phyloP scores from a whole-genome alignment of 2,329 filamentous ascomycete genomes.

The Epichloe glyceriae region DNA sequence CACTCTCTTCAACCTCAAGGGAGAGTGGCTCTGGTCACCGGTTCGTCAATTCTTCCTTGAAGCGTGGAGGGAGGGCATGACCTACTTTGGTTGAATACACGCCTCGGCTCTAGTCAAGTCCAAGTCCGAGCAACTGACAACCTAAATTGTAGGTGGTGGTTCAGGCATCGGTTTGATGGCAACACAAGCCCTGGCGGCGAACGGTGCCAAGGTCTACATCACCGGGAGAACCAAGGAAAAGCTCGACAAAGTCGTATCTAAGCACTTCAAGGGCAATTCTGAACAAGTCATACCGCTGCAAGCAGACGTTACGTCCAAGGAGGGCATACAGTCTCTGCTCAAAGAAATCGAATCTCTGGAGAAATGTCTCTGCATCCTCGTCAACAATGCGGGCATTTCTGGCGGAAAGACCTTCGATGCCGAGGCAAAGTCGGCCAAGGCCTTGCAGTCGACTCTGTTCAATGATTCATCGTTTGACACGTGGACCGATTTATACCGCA shows the following conservation, averaged over 20 bases:
- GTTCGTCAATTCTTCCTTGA: constrained; percentile 12
- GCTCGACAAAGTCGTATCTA: constrained; percentile 45
- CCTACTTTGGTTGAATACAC: too few species aligned
- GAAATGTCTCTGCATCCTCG: constrained; percentile 46
- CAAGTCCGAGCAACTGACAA: background rate
- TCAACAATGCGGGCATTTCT: constrained; percentile 57
- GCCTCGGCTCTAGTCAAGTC: background rate
- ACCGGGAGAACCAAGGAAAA: constrained; percentile 52
- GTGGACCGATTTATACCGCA: constrained; percentile 61
- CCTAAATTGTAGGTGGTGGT: constrained; percentile 27
- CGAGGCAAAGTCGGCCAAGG: constrained; percentile 33
- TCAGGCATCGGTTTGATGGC: constrained; percentile 59
- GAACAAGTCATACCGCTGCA: constrained; percentile 47
- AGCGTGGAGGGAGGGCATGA: too few species aligned
- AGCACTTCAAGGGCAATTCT: constrained; percentile 37
- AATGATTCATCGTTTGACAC: constrained; percentile 52
- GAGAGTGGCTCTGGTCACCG: constrained; percentile 32
- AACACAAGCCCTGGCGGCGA: constrained; percentile 51
- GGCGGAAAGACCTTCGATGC: constrained; percentile 38
- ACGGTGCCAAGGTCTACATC: constrained; percentile 59
- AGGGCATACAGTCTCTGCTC: constrained; percentile 43
- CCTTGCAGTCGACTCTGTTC: constrained; percentile 52
- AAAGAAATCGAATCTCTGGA: constrained; percentile 43
- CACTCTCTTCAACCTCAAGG: constrained; percentile 28
- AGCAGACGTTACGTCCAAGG: constrained; percentile 50